These are phyloP conservation scores for Ganoderma sinense DNA, from an alignment of 1,284 basidiomycete genomes.

Conservation along the genomic window DNA sequence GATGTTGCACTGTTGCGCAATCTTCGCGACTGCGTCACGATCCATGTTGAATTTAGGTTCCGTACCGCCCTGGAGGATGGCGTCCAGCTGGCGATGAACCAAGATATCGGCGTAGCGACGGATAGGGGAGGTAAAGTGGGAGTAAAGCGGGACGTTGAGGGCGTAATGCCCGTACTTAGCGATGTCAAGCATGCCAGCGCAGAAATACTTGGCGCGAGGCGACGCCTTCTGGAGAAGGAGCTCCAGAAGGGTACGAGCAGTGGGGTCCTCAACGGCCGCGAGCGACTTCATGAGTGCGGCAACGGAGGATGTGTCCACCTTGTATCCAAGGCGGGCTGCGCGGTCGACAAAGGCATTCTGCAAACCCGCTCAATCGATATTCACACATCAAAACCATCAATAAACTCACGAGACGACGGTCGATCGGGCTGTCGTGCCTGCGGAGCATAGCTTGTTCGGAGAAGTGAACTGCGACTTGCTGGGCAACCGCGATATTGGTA, in stretches of 20 bases:
- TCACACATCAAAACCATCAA: neutral
- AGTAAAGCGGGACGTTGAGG: constrained; percentile 92
- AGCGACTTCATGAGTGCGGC: constrained; percentile 89
- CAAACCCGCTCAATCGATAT: constrained; percentile 17
- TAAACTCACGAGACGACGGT: constrained; percentile 79
- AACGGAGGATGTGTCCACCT: constrained; percentile 83
- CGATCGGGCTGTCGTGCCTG: constrained; percentile 92
- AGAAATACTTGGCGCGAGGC: constrained; percentile 96
- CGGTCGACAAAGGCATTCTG: constrained; percentile 82
- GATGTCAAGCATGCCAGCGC: constrained; percentile 98
- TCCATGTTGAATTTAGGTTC: constrained; percentile 96
- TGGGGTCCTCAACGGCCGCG: constrained; percentile 74
- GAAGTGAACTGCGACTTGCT: constrained; percentile 91
- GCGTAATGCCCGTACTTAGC: constrained; percentile 97
- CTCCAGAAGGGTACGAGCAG: constrained; percentile 79
- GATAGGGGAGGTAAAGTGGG: constrained; percentile 96
- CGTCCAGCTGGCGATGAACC: constrained; percentile 96
- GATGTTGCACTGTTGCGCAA: constrained; percentile 97
- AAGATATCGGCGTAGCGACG: constrained; percentile 95
- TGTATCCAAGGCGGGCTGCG: constrained; percentile 84
- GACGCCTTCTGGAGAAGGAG: constrained; percentile 90
- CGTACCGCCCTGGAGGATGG: constrained; percentile 76
- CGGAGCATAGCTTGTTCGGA: constrained; percentile 96
- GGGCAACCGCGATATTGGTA: constrained; percentile 90
- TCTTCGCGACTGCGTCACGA: constrained; percentile 95